Evolutionary conservation across 1,284 basidiomycete species (phyloP).

Genomic region (Puccinia novopanici): DNA sequence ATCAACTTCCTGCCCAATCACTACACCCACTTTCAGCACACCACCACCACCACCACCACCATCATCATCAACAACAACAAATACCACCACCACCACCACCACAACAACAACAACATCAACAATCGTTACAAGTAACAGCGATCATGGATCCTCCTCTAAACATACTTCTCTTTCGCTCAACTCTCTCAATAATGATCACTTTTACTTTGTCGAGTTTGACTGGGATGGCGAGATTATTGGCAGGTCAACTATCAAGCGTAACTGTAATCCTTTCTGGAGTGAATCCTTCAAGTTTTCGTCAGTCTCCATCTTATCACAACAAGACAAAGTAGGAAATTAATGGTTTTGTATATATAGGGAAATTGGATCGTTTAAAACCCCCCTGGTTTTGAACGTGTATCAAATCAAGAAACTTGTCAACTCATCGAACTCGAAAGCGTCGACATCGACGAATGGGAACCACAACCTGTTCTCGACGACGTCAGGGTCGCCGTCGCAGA

Average conservation of each 20-base stretch:
- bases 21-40: not conserved
- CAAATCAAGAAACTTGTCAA: constrained; percentile 34
- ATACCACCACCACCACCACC: not conserved
- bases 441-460: not conserved
- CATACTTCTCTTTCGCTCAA: not conserved
- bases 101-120: no score
- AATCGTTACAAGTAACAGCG: no score
- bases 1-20: not conserved
- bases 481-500: not conserved
- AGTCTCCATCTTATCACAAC: not conserved
- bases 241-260: constrained; percentile 43
- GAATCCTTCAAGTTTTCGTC: constrained; percentile 43
- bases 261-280: constrained; percentile 42
- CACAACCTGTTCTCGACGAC: not conserved
- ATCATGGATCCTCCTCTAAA: no score
- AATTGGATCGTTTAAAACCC: constrained; percentile 33
- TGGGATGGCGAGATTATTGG: constrained; percentile 44
- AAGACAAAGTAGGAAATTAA: no score
- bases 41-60: constrained; percentile 2
- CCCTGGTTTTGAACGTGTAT: constrained; percentile 38
- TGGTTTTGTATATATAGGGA: constrained; percentile 31
- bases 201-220: constrained; percentile 46
- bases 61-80: not conserved
- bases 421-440: not conserved
- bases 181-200: constrained; percentile 22